phyloP scores from a whole-genome alignment of 306 rosid genomes.

The Castanea crenata region DNA sequence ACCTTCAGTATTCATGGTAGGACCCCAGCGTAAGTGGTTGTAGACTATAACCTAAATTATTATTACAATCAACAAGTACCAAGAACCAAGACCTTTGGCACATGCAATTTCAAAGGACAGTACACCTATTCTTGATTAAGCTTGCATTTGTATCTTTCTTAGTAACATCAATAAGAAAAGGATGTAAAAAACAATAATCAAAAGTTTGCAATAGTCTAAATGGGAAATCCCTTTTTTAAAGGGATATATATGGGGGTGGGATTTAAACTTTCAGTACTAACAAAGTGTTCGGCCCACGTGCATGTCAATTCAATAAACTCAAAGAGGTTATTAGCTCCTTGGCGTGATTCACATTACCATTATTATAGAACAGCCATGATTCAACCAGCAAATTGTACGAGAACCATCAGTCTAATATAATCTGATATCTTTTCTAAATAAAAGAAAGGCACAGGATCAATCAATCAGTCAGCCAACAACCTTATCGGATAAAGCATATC shows the following conservation, averaged over 20 bases:
- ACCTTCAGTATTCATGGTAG: conserved; percentile 28
- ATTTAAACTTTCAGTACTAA: conserved; percentile 2
- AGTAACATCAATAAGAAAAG: conserved; percentile 23
- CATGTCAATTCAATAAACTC: conserved; percentile 39
- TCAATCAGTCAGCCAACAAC: conserved; percentile 33
- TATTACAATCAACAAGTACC: not conserved
- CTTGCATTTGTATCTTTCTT: conserved; percentile 13
- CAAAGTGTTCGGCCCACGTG: conserved; percentile 38
- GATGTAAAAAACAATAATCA: conserved; percentile 5
- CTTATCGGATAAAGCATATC: conserved; percentile 30
- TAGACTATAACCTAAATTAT: conserved; percentile 21
- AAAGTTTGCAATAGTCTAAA: not conserved
- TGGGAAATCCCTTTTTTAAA: not conserved
- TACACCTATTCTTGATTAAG: not conserved
- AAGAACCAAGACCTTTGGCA: conserved; percentile 12
- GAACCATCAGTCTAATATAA: conserved; percentile 38
- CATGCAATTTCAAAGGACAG: conserved; percentile 16
- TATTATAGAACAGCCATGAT: conserved; percentile 31
- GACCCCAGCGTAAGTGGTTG: conserved; percentile 38
- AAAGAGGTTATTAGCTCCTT: conserved; percentile 14
- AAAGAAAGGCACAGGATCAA: conserved; percentile 32
- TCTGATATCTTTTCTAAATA: conserved; percentile 35
- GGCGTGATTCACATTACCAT: conserved; percentile 37
- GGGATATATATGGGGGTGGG: not conserved
- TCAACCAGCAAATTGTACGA: conserved; percentile 40